phyloP scores from a whole-genome alignment of 2,329 filamentous ascomycete species.

The Aspergillus pseudotamarii region DNA sequence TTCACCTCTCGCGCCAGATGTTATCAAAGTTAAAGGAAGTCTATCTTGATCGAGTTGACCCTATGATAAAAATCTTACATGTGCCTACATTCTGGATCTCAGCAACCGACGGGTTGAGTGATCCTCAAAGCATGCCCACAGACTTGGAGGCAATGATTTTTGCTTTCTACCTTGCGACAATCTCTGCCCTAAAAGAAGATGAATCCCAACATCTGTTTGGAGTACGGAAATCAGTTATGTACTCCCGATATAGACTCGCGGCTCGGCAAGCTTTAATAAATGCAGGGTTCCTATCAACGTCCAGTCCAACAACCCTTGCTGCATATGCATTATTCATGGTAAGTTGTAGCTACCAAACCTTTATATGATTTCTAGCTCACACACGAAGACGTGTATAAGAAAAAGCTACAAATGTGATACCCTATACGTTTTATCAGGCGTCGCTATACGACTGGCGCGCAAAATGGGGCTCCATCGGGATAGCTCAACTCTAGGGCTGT shows the following conservation, averaged over 20 bases:
- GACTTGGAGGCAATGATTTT: neutral
- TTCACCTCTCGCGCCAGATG: neutral
- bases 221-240: neutral
- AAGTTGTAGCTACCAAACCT: neutral
- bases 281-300: neutral
- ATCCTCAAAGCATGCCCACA: neutral
- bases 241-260: neutral
- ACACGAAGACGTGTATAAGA: neutral
- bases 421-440: neutral
- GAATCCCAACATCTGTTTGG: neutral
- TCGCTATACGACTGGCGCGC: slow-evolving; percentile 7
- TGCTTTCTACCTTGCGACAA: neutral
- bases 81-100: slow-evolving; percentile 12
- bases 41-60: slow-evolving; percentile 24
- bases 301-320: neutral
- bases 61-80: slow-evolving; percentile 25
- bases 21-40: slow-evolving; percentile 5
- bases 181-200: neutral
- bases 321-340: neutral
- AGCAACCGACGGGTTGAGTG: neutral
- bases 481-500: neutral
- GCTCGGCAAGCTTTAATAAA: neutral
- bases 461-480: slow-evolving; percentile 10
- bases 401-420: neutral
- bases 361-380: neutral